Evolutionary conservation across 352 stramenopile genomes (phyloP), one percentile per base, ranked within the genome.

Genomic region (Phytophthora colocasiae): DNA sequence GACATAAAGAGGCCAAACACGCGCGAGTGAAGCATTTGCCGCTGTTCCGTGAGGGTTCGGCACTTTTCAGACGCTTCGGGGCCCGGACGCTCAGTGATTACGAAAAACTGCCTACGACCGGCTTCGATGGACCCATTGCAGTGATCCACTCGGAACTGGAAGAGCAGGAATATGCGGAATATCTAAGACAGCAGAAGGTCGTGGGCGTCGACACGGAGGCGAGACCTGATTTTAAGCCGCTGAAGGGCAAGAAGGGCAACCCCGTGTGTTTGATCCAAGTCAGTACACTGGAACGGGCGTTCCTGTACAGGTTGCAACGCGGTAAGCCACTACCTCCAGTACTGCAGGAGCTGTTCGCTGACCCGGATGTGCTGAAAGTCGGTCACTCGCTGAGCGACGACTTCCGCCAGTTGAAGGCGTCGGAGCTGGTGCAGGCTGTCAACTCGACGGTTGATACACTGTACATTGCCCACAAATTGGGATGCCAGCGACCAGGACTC

Each of bases 261-360:
- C 87, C 87, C 15, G 85, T 94, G 47, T 91, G 82, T 31, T 72
- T 96, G 8, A 83, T 96, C 55, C 87, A 94, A 63, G 56, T 96
- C 44, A 83, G 85, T 49, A 93, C 83, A 36, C 72, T 94, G 44
- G 87, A 94, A 3, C 69, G 73, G 8, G 83, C 85, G 17, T 91
- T 93, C 43, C 52, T 96, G 10, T 96, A 94, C 50, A 71, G 87
- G 4, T 64, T 96, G 47, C 66, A 80, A 47, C 83, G 80, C 4
- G 77, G 75, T 0, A 66, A 83, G 9, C 61, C 76, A 47, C 66
- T 91, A 31, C 82, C 86, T 22, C 80, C 87, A 6, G 59, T 84
- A 43, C 64, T 96, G 8, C 77, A 81, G 19, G 54, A 77, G 27
- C 52, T 96, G 43, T 79, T 96, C 14, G 82, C 73, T 6, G 67